A percentile compares a stretch with the other conserved stretches of the same genome.
phyloP scores from a whole-genome alignment of 768 basidiomycete species.

The Pleurotus pulmonarius region DNA sequence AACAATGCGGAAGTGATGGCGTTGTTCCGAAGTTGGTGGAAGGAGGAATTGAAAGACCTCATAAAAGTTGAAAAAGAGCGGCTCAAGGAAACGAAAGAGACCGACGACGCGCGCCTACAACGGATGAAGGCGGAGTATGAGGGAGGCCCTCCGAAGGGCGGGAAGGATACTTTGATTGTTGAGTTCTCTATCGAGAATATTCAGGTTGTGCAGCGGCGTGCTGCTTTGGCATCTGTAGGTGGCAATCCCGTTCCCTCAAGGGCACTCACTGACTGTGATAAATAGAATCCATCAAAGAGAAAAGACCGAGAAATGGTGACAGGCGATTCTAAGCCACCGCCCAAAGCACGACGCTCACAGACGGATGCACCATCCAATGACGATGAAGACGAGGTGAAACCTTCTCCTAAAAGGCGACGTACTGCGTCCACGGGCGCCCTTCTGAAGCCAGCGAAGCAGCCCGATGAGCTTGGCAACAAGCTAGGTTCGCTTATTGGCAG shows the following conservation, averaged over 20 bases:
- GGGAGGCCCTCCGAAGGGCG: constrained; percentile 32
- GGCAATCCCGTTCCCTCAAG: background rate
- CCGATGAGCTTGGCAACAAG: constrained; percentile 29
- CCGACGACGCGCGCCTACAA: constrained; percentile 46
- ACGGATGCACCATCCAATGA: background rate
- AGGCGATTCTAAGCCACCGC: constrained; percentile 8
- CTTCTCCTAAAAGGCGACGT: constrained; percentile 37
- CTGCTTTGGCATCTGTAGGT: constrained; percentile 31
- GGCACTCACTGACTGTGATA: background rate
- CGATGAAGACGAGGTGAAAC: constrained; percentile 16
- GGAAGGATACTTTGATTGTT: constrained; percentile 62
- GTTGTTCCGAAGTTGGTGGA: constrained; percentile 83
- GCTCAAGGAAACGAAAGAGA: constrained; percentile 32
- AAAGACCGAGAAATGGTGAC: background rate
- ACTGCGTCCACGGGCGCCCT: constrained; percentile 18
- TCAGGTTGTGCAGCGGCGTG: constrained; percentile 79
- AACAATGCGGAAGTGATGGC: constrained; percentile 67
- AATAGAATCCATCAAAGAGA: constrained; percentile 4
- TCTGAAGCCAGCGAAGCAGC: constrained; percentile 9
- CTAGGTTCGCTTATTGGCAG: constrained; percentile 75
- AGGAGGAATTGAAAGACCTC: constrained; percentile 65
- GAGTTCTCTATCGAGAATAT: constrained; percentile 97
- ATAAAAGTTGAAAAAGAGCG: constrained; percentile 50
- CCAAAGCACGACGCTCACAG: constrained; percentile 16
- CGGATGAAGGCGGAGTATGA: constrained; percentile 57